phyloP scores from a whole-genome alignment of 176 grass and related monocot species.

The Puya raimondii region DNA sequence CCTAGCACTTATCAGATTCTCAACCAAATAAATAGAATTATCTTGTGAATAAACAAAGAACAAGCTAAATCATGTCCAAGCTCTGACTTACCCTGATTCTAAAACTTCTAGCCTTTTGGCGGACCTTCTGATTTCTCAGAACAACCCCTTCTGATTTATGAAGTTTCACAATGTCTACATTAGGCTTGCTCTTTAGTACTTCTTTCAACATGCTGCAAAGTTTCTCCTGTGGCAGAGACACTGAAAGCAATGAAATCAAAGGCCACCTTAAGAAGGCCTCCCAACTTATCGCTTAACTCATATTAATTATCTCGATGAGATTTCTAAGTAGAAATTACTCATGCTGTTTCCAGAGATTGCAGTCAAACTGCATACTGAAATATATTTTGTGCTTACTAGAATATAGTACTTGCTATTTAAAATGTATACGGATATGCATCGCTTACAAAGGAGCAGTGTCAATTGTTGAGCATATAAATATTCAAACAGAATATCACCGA shows the following conservation, averaged over 20 bases:
- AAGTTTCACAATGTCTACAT: slow-evolving; percentile 94
- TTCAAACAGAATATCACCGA: no score
- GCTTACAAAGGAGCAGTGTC: no score
- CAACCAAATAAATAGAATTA: background rate
- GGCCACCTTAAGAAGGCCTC: background rate
- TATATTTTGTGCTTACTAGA: background rate
- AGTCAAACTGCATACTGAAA: background rate
- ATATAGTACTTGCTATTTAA: background rate
- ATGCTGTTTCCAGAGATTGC: background rate
- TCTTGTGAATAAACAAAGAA: background rate
- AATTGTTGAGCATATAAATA: no score
- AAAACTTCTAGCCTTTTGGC: slow-evolving; percentile 79
- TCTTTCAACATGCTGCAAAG: slow-evolving; percentile 95
- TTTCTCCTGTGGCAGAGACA: slow-evolving; percentile 60
- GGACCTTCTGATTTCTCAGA: slow-evolving; percentile 80
- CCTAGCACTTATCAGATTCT: background rate
- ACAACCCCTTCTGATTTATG: slow-evolving; percentile 98
- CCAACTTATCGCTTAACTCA: slow-evolving; percentile 12
- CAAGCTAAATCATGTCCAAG: background rate
- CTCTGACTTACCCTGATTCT: slow-evolving; percentile 49
- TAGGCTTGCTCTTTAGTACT: slow-evolving; percentile 64
- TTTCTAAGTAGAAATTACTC: slow-evolving; percentile 9
- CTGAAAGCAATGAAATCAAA: slow-evolving; percentile 13
- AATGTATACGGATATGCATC: no score
- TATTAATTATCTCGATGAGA: slow-evolving; percentile 11